Evolutionary conservation across 139 green algal species (phyloP), one percentile per base, ranked within the genome.

Genomic region (Chlorella sp.): DNA sequence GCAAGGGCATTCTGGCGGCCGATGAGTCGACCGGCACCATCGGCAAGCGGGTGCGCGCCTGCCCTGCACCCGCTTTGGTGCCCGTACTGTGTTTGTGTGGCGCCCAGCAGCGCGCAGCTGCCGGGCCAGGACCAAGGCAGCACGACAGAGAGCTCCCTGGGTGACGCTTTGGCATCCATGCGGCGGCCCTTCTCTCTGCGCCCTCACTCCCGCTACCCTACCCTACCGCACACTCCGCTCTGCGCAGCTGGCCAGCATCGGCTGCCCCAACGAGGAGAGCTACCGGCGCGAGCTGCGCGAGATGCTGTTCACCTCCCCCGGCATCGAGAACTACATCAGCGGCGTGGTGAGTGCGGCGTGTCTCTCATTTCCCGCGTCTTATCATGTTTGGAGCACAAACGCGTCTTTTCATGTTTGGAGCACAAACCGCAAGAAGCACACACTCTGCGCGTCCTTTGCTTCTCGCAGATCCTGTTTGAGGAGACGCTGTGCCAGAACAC

Each of bases 401-500:
- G n/a, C n/a, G n/a, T n/a, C n/a, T n/a, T n/a, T n/a, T n/a, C n/a
- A n/a, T n/a, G n/a, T n/a, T n/a, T n/a, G n/a, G n/a, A n/a, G n/a
- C n/a, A n/a, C n/a, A n/a, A n/a, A n/a, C n/a, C n/a, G n/a, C n/a
- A n/a, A n/a, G n/a, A n/a, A n/a, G n/a, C n/a, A n/a, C n/a, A n/a
- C n/a, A n/a, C n/a, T n/a, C n/a, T n/a, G n/a, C n/a, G n/a, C 71
- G 39, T 62, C 21, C 71, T 18, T 4, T n/a, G n/a, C n/a, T n/a
- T n/a, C n/a, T n/a, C 55, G 38, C 76, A 82, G 87, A 99, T 99
- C 90, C 92, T 99, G 88, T 99, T 96, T 86, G 96, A 99, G 85
- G 96, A 98, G 88, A 98, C 95, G 2, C 88, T 98, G 32, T 95
- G 90, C 74, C 93, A 98, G 91, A 90, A 86, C 34, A n/a, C n/a